Base-by-base conservation (phyloP, 352 stramenopile genomes). In the Globisporangium canariense region DNA sequence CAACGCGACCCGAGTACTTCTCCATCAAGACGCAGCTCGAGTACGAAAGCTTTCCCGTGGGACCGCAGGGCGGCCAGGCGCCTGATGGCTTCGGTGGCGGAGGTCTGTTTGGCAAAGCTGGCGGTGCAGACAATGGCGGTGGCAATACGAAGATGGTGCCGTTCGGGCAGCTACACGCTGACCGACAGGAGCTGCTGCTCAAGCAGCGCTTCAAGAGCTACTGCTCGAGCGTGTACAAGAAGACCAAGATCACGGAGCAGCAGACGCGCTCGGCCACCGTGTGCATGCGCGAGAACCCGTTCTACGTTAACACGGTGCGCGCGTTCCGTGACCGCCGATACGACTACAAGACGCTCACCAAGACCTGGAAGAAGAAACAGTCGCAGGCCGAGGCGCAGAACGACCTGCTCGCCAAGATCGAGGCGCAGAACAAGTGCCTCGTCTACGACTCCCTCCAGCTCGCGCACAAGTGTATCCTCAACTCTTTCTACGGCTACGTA, bases 391-490 rank as follows among this genome's bases (percentile, higher is more conserved):
- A 95, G 38, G 89, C 94, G 41, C 74, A 81, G n/a, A 78, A 94
- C 40, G 90, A 90, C 25, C 65, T 94, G 25, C 70, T 95, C 36
- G 77, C 73, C 20, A 98, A 98, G 64, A 91, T 89, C 50, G 86
- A 94, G 51, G 90, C 90, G 0, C 77, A 87, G 43, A 93, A 91
- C 60, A 97, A 96, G 71, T 90, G 79, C 45, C 76, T 94, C n/a
- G 86, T 96, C 43, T 99, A 99, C 71, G 98, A 99, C 69, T 99
- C 96, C 11, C 80, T 99, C 13, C 98, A 99, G 84, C 86, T 99
- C 20, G 98, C 98, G 5, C 98, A 99, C 83, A 99, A 99, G 78
- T 99, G 98, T 80, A 99, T 99, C 75, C 76, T 99, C 0, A 99
- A 99, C 73, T 93, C 86, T 32, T 99, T 99, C 69, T 99, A 99